A percentile compares a stretch with the other conserved stretches of the same genome.
phyloP scores from a whole-genome alignment of 345 rosid species.

The Eucalyptus victrix region DNA sequence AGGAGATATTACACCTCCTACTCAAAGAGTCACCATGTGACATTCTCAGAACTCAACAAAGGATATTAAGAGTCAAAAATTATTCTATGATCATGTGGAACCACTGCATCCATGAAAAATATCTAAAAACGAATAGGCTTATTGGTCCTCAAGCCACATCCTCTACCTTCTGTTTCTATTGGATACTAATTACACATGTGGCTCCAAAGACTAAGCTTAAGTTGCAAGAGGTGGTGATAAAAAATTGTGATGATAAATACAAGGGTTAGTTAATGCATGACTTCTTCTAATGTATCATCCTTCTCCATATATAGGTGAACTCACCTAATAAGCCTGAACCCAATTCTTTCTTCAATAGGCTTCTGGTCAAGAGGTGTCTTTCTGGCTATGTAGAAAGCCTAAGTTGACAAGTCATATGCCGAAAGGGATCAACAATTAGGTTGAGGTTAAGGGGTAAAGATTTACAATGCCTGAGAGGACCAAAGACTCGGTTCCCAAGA shows the following conservation, averaged over 20 bases:
- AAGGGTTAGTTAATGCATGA: not conserved
- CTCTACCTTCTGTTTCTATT: not conserved
- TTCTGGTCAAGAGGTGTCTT: not conserved
- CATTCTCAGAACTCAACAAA: not conserved
- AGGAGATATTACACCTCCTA: not conserved
- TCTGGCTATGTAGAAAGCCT: not conserved
- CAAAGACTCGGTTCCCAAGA: not conserved
- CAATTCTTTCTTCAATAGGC: not conserved
- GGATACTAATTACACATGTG: not conserved
- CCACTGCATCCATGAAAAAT: not conserved
- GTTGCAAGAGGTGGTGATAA: not conserved
- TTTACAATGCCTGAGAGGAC: not conserved
- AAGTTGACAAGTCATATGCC: not conserved
- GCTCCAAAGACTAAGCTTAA: not conserved
- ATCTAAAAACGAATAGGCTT: not conserved
- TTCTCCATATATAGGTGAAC: not conserved
- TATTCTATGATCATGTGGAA: not conserved
- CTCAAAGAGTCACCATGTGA: not conserved
- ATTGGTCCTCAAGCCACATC: not conserved
- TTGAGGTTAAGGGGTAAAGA: not conserved
- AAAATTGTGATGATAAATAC: not conserved
- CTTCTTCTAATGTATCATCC: not conserved
- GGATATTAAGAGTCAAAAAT: not conserved
- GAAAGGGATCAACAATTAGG: not conserved
- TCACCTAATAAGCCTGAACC: not conserved